These are phyloP conservation scores for Breynia disticha DNA, from an alignment of 441 rosid species.

Conservation along the genomic window DNA sequence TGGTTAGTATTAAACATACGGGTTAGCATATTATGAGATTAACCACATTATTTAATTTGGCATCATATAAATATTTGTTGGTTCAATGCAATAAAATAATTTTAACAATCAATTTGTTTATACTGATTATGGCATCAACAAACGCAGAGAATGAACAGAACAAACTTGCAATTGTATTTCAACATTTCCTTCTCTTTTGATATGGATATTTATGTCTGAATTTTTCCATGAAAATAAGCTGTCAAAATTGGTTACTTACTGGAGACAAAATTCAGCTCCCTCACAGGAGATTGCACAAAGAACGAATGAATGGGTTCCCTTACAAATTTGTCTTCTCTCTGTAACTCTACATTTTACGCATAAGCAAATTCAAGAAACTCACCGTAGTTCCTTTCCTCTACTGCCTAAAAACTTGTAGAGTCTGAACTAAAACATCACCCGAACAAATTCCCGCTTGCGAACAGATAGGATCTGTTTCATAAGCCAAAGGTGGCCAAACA, in stretches of 20 bases:
- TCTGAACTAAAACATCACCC: neutral
- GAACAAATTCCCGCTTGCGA: neutral
- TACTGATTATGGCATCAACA: too few relatives aligned
- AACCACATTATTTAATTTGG: too few relatives aligned
- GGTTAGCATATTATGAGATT: too few relatives aligned
- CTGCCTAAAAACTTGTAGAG: neutral
- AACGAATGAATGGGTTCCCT: slow-evolving; percentile 16
- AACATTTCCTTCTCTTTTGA: neutral
- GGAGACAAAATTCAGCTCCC: slow-evolving; percentile 11
- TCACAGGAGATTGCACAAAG: slow-evolving; percentile 6
- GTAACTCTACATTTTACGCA: slow-evolving; percentile 11
- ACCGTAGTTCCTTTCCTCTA: neutral
- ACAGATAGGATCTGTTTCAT: neutral
- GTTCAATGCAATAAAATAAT: too few relatives aligned
- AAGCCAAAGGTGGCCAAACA: neutral
- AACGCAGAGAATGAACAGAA: too few relatives aligned
- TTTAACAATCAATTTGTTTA: too few relatives aligned
- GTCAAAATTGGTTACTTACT: slow-evolving; percentile 10
- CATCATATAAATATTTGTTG: too few relatives aligned
- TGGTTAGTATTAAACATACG: too few relatives aligned
- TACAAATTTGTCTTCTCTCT: slow-evolving; percentile 3
- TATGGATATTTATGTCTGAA: neutral
- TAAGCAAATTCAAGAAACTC: slow-evolving; percentile 1
- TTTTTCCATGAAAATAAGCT: neutral
- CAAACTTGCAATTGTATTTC: neutral